Evolutionary conservation across 331 rosid genomes (phyloP).

Genomic region (Quercus tomentella): DNA sequence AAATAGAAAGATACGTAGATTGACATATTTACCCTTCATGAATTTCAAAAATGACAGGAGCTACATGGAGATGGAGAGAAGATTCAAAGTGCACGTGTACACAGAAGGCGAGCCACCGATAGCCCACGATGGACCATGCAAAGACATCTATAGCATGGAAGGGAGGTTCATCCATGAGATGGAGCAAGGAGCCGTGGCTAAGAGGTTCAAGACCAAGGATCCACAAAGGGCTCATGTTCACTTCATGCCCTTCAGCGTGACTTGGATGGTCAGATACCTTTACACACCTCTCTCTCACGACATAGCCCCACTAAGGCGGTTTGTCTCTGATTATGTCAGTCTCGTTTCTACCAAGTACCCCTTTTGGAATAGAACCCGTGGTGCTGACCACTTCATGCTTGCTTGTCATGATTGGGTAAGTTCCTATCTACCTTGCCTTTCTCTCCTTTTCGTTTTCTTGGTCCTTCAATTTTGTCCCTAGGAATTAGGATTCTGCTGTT

Average conservation of each 20-base stretch:
- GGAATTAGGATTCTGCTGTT: background rate
- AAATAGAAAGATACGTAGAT: no score
- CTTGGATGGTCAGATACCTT: conserved; percentile 82
- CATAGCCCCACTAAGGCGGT: conserved; percentile 40
- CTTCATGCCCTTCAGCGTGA: conserved; percentile 84
- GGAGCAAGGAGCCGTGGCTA: conserved; percentile 47
- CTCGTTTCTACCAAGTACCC: conserved; percentile 53
- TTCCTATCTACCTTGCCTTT: conserved; percentile 5
- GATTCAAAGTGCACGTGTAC: conserved; percentile 73
- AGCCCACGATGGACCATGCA: conserved; percentile 76
- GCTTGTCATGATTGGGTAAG: conserved; percentile 92
- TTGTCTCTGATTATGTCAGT: conserved; percentile 64
- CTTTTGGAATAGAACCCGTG: conserved; percentile 72
- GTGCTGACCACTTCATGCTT: conserved; percentile 90
- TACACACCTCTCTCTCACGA: conserved; percentile 38
- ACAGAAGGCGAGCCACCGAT: conserved; percentile 78
- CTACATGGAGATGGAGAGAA: conserved; percentile 75
- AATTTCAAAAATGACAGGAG: conserved; percentile 39
- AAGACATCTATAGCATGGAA: conserved; percentile 74
- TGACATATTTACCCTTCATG: background rate
- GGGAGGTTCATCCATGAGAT: conserved; percentile 83
- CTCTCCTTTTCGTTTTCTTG: background rate
- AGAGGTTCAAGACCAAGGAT: conserved; percentile 52
- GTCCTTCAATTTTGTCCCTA: background rate
- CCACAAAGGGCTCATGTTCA: conserved; percentile 59